Conservation (phyloP, 2,329 filamentous ascomycete genomes). For the Pseudopithomyces maydicus region DNA sequence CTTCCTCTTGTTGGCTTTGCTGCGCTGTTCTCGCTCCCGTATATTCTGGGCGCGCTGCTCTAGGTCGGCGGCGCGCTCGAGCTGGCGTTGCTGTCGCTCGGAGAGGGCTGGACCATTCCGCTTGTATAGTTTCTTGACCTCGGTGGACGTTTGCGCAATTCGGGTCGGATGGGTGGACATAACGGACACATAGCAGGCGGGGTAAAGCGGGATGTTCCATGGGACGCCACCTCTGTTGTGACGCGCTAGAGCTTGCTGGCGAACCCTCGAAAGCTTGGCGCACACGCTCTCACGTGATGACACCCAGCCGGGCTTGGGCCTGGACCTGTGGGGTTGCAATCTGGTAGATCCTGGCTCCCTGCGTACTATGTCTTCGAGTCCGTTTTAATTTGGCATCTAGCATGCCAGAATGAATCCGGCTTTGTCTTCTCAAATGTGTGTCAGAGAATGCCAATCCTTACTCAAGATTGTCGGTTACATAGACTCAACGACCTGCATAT, state of each 20-base stretch:
- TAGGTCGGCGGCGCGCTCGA: slow-evolving; percentile 37
- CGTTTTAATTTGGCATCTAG: too few species aligned
- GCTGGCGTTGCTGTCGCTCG: slow-evolving; percentile 32
- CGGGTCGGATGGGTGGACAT: slow-evolving; percentile 32
- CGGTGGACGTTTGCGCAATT: slow-evolving; percentile 41
- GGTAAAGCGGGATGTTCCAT: slow-evolving; percentile 1
- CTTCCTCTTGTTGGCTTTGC: slow-evolving; percentile 35
- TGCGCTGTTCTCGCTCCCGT: slow-evolving; percentile 39
- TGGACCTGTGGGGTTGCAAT: neutral
- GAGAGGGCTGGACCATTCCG: slow-evolving; percentile 32
- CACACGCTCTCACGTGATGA: slow-evolving; percentile 9
- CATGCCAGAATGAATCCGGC: too few species aligned
- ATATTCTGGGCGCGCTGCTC: slow-evolving; percentile 38
- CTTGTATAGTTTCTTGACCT: slow-evolving; percentile 41
- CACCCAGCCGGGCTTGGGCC: neutral
- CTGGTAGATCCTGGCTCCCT: too few species aligned
- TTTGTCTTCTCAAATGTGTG: too few species aligned
- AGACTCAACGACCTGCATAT: too few species aligned
- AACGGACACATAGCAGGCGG: slow-evolving; percentile 8
- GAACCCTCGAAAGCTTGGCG: neutral
- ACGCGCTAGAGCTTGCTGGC: neutral
- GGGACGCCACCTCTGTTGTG: neutral
- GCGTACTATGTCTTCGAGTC: too few species aligned
- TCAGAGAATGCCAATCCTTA: too few species aligned
- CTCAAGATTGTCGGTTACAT: too few species aligned